Percentiles rank a stretch among this genome's conserved stretches.
phyloP scores from a whole-genome alignment of 305 asterid species.

The Fraxinus xanthoxyloides region DNA sequence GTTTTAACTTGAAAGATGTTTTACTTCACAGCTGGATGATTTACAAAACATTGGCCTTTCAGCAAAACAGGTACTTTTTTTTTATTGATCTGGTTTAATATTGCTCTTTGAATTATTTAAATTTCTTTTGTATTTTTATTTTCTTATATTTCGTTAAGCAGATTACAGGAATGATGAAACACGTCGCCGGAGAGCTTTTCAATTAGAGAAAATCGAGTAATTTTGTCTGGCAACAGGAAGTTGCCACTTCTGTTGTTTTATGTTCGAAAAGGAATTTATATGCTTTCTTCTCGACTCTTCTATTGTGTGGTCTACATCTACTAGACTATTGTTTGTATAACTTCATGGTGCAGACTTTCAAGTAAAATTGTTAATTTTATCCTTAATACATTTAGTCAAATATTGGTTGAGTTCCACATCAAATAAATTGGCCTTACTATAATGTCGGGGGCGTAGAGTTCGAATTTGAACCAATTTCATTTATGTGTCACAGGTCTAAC shows the following conservation, averaged over 20 bases:
- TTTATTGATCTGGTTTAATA: neutral
- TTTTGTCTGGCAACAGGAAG: slow-evolving; percentile 19
- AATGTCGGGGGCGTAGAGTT: neutral
- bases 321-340: neutral
- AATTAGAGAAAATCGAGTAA: slow-evolving; percentile 18
- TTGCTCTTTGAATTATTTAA: neutral
- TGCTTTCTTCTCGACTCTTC: neutral
- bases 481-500: neutral
- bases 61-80: slow-evolving; percentile 56
- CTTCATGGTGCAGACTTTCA: neutral
- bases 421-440: no score
- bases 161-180: slow-evolving; percentile 71
- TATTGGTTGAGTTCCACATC: neutral
- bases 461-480: neutral
- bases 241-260: slow-evolving; percentile 16
- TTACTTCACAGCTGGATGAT: slow-evolving; percentile 68
- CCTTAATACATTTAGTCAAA: neutral
- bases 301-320: neutral
- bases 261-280: neutral
- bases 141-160: slow-evolving; percentile 27
- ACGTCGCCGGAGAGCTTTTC: slow-evolving; percentile 63
- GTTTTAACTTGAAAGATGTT: neutral
- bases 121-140: neutral
- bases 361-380: neutral
- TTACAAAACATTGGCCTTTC: slow-evolving; percentile 77